These are phyloP conservation scores for Helotiales sp. DNA, from an alignment of 2,329 filamentous ascomycete species.

Conservation along the genomic window DNA sequence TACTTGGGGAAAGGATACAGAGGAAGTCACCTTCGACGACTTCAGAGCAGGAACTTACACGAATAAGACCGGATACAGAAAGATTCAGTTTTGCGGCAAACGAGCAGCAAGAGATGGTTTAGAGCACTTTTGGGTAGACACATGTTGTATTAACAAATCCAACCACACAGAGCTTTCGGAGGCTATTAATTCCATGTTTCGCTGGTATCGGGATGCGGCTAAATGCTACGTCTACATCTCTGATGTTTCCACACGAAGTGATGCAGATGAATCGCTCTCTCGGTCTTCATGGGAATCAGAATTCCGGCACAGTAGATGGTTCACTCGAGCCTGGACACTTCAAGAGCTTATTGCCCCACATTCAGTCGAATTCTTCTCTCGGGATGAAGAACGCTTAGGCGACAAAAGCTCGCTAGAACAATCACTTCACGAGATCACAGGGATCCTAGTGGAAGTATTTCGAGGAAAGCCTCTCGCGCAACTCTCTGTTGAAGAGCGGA, in stretches of 20 bases:
- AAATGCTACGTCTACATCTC: too few relatives aligned
- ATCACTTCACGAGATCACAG: slow-evolving; percentile 20
- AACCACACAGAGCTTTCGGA: too few relatives aligned
- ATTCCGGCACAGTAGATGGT: slow-evolving; percentile 18
- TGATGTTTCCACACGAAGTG: background rate
- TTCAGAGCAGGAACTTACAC: background rate
- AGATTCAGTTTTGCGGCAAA: too few relatives aligned
- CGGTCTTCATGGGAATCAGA: slow-evolving; percentile 12
- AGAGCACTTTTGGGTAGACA: too few relatives aligned
- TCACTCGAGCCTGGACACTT: slow-evolving; percentile 14
- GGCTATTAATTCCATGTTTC: too few relatives aligned
- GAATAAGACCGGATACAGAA: too few relatives aligned
- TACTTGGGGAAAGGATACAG: slow-evolving; percentile 14
- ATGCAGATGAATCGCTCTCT: slow-evolving; percentile 8
- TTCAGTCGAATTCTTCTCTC: slow-evolving; percentile 25
- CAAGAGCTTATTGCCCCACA: slow-evolving; percentile 14
- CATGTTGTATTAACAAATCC: too few relatives aligned
- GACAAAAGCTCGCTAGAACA: slow-evolving; percentile 21
- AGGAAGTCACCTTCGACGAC: slow-evolving; percentile 17
- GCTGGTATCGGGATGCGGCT: too few relatives aligned
- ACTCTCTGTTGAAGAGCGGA: slow-evolving; percentile 19
- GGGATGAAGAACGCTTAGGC: slow-evolving; percentile 26
- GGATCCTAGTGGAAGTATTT: slow-evolving; percentile 16
- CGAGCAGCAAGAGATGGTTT: too few relatives aligned
- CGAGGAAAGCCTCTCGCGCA: slow-evolving; percentile 14